Evolutionary conservation across 1,139 yeast species (phyloP).

Genomic region (Meyerozyma sp.): DNA sequence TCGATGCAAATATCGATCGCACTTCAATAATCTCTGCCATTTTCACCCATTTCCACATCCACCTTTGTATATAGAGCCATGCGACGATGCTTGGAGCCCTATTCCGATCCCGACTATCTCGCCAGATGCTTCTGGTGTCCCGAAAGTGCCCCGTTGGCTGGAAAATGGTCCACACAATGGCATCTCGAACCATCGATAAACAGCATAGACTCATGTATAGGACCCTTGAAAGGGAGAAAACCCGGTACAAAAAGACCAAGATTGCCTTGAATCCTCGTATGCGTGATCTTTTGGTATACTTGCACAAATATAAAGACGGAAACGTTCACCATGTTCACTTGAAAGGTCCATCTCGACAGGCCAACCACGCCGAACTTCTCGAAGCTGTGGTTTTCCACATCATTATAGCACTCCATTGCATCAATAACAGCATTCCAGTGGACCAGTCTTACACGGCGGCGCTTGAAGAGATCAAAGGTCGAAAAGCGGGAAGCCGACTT

Average conservation of each 20-base stretch:
- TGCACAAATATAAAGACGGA: slow-evolving; percentile 12
- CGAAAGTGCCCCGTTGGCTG: not conserved
- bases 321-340: not conserved
- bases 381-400: slow-evolving; percentile 5
- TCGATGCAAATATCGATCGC: not conserved
- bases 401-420: slow-evolving; percentile 1
- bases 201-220: slow-evolving; percentile 3
- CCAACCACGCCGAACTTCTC: slow-evolving; percentile 3
- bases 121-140: not conserved
- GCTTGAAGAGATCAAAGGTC: not conserved
- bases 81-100: not conserved
- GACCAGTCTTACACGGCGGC: not conserved
- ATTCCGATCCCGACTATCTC: not conserved
- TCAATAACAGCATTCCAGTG: not conserved
- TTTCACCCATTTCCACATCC: not conserved
- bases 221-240: slow-evolving; percentile 2
- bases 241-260: slow-evolving; percentile 11
- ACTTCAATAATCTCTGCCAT: not conserved
- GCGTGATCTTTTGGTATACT: slow-evolving; percentile 21
- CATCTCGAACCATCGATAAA: not conserved
- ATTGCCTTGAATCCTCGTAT: slow-evolving; percentile 20
- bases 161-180: not conserved
- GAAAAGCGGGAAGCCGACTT: too few relatives aligned
- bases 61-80: not conserved
- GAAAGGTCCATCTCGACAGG: not conserved